These are phyloP conservation scores for Aethionema arabicum DNA, from an alignment of 345 rosid species.

Conservation along the genomic window DNA sequence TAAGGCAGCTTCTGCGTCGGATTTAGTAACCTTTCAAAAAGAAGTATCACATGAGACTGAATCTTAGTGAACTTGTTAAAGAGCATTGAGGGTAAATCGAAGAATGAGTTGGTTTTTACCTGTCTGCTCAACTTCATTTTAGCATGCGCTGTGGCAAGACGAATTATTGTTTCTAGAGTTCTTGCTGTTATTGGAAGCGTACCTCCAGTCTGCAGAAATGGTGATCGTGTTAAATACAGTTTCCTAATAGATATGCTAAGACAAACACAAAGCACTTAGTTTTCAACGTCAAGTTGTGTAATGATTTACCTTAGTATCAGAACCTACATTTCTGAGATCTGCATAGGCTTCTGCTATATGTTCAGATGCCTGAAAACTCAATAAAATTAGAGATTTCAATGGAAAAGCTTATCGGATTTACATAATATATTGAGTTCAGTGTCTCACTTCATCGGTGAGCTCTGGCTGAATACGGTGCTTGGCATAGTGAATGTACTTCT, in stretches of 20 bases:
- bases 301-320: slow-evolving; percentile 64
- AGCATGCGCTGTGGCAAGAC: slow-evolving; percentile 98
- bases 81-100: neutral
- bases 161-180: slow-evolving; percentile 95
- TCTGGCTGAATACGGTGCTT: slow-evolving; percentile 94
- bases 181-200: slow-evolving; percentile 98
- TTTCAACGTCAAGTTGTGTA: slow-evolving; percentile 13
- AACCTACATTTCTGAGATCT: slow-evolving; percentile 78
- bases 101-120: slow-evolving; percentile 44
- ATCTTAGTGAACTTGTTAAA: neutral
- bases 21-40: slow-evolving; percentile 58
- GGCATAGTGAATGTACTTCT: slow-evolving; percentile 97
- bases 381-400: slow-evolving; percentile 17
- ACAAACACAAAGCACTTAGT: neutral
- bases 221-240: slow-evolving; percentile 10
- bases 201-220: slow-evolving; percentile 81
- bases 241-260: neutral
- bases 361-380: slow-evolving; percentile 74
- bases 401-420: neutral
- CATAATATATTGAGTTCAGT: slow-evolving; percentile 12
- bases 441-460: slow-evolving; percentile 83
- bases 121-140: slow-evolving; percentile 84
- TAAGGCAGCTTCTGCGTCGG: slow-evolving; percentile 89
- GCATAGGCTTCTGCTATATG: slow-evolving; percentile 90
- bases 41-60: slow-evolving; percentile 6